Conservation (phyloP, 1,284 basidiomycete species). For the Macrocybe sp. region DNA sequence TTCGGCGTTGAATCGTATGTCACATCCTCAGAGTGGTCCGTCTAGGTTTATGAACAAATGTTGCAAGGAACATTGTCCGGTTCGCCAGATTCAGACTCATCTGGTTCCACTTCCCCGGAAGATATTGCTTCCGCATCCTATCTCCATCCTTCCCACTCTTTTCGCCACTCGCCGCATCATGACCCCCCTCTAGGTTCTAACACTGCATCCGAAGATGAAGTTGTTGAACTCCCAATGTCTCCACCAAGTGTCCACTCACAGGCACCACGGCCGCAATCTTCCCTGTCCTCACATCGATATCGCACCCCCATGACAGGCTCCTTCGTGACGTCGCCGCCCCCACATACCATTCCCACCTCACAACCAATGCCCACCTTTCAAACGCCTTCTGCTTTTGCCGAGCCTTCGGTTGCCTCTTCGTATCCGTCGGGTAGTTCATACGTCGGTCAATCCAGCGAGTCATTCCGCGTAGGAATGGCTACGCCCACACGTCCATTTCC, state of each 20-base stretch:
- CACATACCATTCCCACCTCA: slow-evolving; percentile 32
- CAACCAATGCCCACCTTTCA: slow-evolving; percentile 73
- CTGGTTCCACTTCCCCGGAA: slow-evolving; percentile 52
- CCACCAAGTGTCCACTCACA: slow-evolving; percentile 29
- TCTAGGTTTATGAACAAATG: slow-evolving; percentile 8
- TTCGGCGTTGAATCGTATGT: slow-evolving; percentile 66
- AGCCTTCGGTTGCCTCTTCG: slow-evolving; percentile 36
- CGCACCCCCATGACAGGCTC: slow-evolving; percentile 71
- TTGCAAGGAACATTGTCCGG: slow-evolving; percentile 39
- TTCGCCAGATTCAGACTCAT: slow-evolving; percentile 54
- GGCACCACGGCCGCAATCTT: slow-evolving; percentile 60
- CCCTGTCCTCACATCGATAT: slow-evolving; percentile 67
- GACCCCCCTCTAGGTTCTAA: slow-evolving; percentile 16
- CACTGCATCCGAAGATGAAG: slow-evolving; percentile 23
- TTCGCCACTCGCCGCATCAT: slow-evolving; percentile 11
- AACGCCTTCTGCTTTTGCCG: slow-evolving; percentile 68
- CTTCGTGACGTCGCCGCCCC: slow-evolving; percentile 50
- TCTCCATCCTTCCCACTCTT: slow-evolving; percentile 19
- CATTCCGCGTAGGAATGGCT: slow-evolving; percentile 30
- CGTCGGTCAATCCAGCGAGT: slow-evolving; percentile 30
- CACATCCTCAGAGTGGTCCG: background rate
- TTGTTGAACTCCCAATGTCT: slow-evolving; percentile 35
- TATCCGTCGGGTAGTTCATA: slow-evolving; percentile 33
- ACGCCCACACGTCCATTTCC: slow-evolving; percentile 35
- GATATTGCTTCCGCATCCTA: slow-evolving; percentile 19